Evolutionary conservation across 1,284 basidiomycete genomes (phyloP), one percentile per base, ranked within the genome.

Genomic region (Prillingera fragicola): DNA sequence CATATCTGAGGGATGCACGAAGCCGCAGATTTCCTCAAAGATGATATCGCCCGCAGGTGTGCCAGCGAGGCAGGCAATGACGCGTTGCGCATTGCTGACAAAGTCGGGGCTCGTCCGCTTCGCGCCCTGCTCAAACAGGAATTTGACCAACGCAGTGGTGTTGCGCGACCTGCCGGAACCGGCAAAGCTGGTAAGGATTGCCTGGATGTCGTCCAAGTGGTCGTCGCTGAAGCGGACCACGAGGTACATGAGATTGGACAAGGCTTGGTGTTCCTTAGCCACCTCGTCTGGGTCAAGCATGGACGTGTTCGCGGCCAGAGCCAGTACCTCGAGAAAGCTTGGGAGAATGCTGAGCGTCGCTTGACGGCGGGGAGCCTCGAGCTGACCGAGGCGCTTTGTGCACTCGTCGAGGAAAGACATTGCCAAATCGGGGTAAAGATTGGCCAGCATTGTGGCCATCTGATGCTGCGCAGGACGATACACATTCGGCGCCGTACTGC

Each of bases 1-100:
- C 85, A 92, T 91, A 24, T 85, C 80, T 18, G 80, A 78, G 4
- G 90, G 88, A 52, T 88, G 84, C 44, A 94, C 84, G 55, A 92
- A 77, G 31, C 80, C 80, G 70, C 84, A 90, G 14, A 95, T 75
- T 45, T 91, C 87, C 55, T 85, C 81, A 55, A 90, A 87, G 33
- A 89, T 79, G 42, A 82, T 74, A 13, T 79, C 77, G 1, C 86
- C 87, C 10, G 84, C 79, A 5, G 77, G 75, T 18, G 86, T 87
- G 45, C 85, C 82, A 35, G 87, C 87, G 12, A 96, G 76, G 53
- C 82, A 91, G 0, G 89, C 84, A 22, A 94, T 80, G 39, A 92
- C 82, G 52, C 84, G 83, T 38, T 85, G 81, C 1, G 87, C 85
- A 59, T 87, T 85, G 37, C 75, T 76, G 45, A 92, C 79, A 63